These are phyloP conservation scores for Penicillium canariense DNA, from an alignment of 495 filamentous ascomycete species.

Conservation along the genomic window DNA sequence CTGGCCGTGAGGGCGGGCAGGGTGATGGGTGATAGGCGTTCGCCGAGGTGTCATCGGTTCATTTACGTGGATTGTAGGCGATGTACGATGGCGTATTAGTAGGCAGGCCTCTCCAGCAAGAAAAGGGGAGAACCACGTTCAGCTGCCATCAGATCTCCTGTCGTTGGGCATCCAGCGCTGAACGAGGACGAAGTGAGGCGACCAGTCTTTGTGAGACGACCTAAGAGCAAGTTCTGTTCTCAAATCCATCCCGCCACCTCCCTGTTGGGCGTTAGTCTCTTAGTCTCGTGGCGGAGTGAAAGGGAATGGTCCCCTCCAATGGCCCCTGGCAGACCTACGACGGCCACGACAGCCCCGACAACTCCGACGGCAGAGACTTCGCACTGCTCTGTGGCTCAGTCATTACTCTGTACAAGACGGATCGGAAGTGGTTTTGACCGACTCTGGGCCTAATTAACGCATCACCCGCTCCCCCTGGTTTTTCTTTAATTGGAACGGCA, in stretches of 20 bases:
- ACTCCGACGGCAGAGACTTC: too few relatives aligned
- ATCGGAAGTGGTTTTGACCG: too few relatives aligned
- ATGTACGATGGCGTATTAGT: neutral
- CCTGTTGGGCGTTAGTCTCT: neutral
- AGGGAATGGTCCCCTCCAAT: neutral
- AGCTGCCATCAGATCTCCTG: too few relatives aligned
- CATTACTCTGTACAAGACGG: too few relatives aligned
- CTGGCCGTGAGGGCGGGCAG: neutral
- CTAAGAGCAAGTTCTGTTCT: neutral
- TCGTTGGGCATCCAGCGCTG: neutral
- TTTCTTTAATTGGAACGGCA: constrained; percentile 1
- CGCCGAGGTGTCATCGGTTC: neutral
- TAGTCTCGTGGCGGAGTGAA: neutral
- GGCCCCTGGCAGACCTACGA: too few relatives aligned
- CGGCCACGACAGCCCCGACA: too few relatives aligned
- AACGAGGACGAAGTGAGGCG: neutral
- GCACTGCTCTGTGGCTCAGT: too few relatives aligned
- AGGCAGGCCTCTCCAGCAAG: neutral
- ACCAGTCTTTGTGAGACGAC: neutral
- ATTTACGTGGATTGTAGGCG: neutral
- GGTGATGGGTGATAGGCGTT: constrained; percentile 2
- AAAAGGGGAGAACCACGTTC: neutral
- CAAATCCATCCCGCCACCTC: neutral
- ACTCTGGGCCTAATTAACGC: too few relatives aligned
- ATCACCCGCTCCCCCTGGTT: neutral